phyloP scores from a whole-genome alignment of 208 protist genomes.

The Kentomonas sorsogonicus region DNA sequence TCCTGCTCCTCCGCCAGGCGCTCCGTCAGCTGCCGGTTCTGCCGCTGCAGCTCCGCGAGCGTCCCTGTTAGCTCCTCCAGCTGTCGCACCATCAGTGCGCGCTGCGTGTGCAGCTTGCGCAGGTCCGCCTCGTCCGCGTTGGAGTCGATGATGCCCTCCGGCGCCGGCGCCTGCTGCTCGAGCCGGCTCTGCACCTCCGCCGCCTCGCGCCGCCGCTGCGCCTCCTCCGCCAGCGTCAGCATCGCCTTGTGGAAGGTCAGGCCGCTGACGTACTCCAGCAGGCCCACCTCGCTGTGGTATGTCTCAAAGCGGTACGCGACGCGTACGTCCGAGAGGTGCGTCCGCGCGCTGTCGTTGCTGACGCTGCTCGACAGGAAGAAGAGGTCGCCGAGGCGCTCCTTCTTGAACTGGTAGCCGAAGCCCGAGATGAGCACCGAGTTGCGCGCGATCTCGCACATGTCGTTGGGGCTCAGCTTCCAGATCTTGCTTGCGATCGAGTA shows the following conservation, averaged over 20 bases:
- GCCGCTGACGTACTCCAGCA: constrained; percentile 77
- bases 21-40: constrained; percentile 77
- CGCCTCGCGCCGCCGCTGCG: constrained; percentile 14
- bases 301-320: constrained; percentile 88
- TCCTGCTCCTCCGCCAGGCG: constrained; percentile 72
- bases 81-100: constrained; percentile 57
- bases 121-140: constrained; percentile 68
- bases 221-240: constrained; percentile 65
- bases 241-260: constrained; percentile 68
- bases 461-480: constrained; percentile 88
- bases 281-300: constrained; percentile 86
- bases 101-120: constrained; percentile 47
- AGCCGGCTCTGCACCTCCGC: neutral
- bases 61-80: constrained; percentile 49
- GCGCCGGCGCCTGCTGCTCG: neutral
- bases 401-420: constrained; percentile 78
- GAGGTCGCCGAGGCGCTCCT: constrained; percentile 75
- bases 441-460: constrained; percentile 91
- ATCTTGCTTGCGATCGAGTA: constrained; percentile 92
- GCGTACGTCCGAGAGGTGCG: constrained; percentile 84
- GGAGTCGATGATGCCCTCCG: constrained; percentile 62
- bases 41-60: constrained; percentile 54
- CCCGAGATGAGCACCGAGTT: constrained; percentile 85
- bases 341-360: constrained; percentile 77
- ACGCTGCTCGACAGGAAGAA: constrained; percentile 85